Evolutionary conservation across 495 filamentous ascomycete genomes (phyloP).

Genomic region (Poronia punctata): DNA sequence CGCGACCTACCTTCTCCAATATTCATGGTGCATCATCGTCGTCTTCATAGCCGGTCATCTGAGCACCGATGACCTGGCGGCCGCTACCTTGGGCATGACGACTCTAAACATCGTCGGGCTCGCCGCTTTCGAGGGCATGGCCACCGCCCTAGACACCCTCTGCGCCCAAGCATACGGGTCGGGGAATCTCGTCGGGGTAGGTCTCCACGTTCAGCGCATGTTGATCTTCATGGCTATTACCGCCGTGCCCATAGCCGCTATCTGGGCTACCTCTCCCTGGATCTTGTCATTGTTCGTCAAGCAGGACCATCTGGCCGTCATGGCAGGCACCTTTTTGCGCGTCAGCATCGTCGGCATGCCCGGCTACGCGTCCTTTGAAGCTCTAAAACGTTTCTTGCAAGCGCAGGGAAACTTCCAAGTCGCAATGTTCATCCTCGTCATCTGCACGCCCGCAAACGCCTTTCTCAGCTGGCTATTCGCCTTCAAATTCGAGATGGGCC

Average conservation of each 20-base stretch:
- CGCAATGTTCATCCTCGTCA: constrained; percentile 56
- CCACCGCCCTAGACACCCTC: constrained; percentile 67
- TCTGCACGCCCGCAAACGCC: constrained; percentile 66
- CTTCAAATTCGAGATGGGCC: constrained; percentile 53
- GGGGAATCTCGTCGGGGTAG: constrained; percentile 60
- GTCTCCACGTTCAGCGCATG: constrained; percentile 68
- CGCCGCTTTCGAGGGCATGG: constrained; percentile 63
- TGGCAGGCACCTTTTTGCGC: constrained; percentile 63
- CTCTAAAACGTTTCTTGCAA: constrained; percentile 65
- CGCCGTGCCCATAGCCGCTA: constrained; percentile 56
- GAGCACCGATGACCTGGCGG: constrained; percentile 56
- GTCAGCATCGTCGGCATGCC: constrained; percentile 60
- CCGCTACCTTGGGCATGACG: constrained; percentile 34
- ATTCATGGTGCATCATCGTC: constrained; percentile 63
- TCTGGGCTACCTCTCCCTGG: constrained; percentile 57
- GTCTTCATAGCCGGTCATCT: constrained; percentile 64
- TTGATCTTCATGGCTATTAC: constrained; percentile 55
- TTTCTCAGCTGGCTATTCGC: constrained; percentile 71
- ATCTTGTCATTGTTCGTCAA: constrained; percentile 59
- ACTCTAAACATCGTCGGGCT: constrained; percentile 61
- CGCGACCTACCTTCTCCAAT: constrained; percentile 67
- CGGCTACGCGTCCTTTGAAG: constrained; percentile 66
- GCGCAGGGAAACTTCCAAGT: constrained; percentile 65
- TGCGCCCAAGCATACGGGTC: constrained; percentile 74
- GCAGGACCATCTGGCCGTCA: constrained; percentile 48